phyloP scores from a whole-genome alignment of 306 rosid species.

The Vigna mungo region DNA sequence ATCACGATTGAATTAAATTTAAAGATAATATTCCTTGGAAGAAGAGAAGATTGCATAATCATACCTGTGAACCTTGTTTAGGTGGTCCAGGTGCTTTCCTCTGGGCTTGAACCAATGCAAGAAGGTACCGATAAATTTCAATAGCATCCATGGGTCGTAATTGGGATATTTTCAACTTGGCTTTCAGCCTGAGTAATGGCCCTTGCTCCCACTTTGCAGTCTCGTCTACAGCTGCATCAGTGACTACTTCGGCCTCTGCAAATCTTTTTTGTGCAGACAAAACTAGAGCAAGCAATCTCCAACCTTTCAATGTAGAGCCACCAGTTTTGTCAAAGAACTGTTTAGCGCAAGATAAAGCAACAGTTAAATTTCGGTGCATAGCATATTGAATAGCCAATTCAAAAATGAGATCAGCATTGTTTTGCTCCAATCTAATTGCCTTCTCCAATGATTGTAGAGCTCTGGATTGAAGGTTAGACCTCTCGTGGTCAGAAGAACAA shows the following conservation, averaged over 20 bases:
- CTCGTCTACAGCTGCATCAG: conserved; percentile 92
- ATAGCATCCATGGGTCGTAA: conserved; percentile 84
- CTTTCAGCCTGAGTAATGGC: conserved; percentile 84
- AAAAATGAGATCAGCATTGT: conserved; percentile 71
- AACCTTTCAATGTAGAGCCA: conserved; percentile 81
- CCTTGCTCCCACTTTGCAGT: conserved; percentile 97
- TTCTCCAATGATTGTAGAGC: conserved; percentile 45
- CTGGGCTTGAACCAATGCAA: conserved; percentile 95
- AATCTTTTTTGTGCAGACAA: conserved; percentile 88
- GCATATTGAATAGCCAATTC: conserved; percentile 85
- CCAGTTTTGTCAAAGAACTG: conserved; percentile 86
- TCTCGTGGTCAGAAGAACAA: conserved; percentile 55
- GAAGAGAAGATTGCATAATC: conserved; percentile 37
- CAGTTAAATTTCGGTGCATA: conserved; percentile 73
- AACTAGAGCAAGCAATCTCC: conserved; percentile 91
- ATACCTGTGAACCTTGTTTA: conserved; percentile 62
- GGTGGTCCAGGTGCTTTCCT: conserved; percentile 77
- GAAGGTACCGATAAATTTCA: conserved; percentile 87
- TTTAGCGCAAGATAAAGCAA: conserved; percentile 80
- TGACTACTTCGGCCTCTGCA: conserved; percentile 86
- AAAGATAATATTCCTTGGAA: conserved; percentile 5
- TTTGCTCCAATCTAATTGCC: conserved; percentile 41
- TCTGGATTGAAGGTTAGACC: conserved; percentile 47
- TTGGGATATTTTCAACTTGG: conserved; percentile 79
- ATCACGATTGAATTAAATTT: not conserved